Conservation (phyloP, 2,329 filamentous ascomycete species). For the Diaporthe citri region DNA sequence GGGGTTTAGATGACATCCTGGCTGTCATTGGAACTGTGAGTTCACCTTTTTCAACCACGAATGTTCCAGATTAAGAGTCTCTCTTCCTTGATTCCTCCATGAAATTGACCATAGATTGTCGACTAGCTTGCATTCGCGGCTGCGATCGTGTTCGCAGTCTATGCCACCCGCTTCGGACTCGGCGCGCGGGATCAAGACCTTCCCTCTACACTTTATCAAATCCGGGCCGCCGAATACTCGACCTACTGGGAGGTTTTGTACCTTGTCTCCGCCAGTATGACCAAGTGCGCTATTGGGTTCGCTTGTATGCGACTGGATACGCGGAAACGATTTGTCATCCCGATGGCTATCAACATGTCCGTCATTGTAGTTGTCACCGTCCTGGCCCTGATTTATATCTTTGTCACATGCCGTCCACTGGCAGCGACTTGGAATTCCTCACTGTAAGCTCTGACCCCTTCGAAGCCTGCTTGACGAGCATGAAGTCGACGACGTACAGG, state of each 20-base stretch:
- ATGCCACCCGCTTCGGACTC: slow-evolving; percentile 7
- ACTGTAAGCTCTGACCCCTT: neutral
- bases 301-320: slow-evolving; percentile 7
- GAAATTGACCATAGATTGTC: neutral
- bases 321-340: neutral
- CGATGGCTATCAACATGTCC: slow-evolving; percentile 7
- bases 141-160: neutral
- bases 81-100: neutral
- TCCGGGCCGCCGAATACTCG: neutral
- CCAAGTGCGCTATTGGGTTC: neutral
- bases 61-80: neutral
- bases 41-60: neutral
- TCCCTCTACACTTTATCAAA: neutral
- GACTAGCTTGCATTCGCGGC: neutral
- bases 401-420: neutral
- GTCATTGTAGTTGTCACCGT: neutral
- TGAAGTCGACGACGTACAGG: neutral
- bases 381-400: slow-evolving; percentile 15
- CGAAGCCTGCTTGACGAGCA: neutral
- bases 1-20: slow-evolving; percentile 6
- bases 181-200: neutral
- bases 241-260: slow-evolving; percentile 11
- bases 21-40: slow-evolving; percentile 4
- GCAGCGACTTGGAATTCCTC: slow-evolving; percentile 14
- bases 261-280: neutral